Base-by-base conservation (phyloP, 305 asterid genomes). In the Fraxinus nigra region DNA sequence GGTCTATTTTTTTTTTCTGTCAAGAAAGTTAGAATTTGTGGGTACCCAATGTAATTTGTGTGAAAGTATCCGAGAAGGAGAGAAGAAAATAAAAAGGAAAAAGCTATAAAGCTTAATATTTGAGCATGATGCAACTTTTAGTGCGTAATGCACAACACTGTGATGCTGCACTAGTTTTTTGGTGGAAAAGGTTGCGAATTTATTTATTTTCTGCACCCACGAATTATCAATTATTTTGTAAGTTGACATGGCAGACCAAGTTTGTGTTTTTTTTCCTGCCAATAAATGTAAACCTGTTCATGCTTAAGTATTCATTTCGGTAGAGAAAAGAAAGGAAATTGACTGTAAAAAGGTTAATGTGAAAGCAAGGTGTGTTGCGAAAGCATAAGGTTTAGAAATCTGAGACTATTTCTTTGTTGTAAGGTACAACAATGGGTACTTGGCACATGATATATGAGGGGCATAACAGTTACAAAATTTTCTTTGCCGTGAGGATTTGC, bases 71-170 rank as follows among this genome's bases (percentile, higher is more conserved):
- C 63, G 16, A 51, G 54, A 11, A 59, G 82, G 79, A n/a, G 61
- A 69, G 75, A 38, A 82, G 80, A 35, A 14, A 73, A 72, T 46
- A 72, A 37, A 7, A 37, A 37, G 43, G 43, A 26, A 59, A 40
- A 4, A 13, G 18, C 16, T 82, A 26, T 34, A 54, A 26, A 59
- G 56, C 75, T 81, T 76, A 40, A 79, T 35, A 61, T 33, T 80
- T 74, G 46, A 76, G 40, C 7, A 24, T 7, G 63, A 82, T 85
- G 73, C 78, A 73, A 75, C 35, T 81, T 0, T 78, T 75, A 24
- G 13, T 77, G 84, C 77, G 56, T 46, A 81, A 79, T 63, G 83
- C 81, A 40, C 83, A 56, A 33, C 69, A 16, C 30, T 63, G 0
- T 81, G 80, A 81, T 67, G 74, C 74, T 67, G 35, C 37, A 67